Conservation (phyloP, 192 early-diverging fungal species). For the Coemansia sp. region DNA sequence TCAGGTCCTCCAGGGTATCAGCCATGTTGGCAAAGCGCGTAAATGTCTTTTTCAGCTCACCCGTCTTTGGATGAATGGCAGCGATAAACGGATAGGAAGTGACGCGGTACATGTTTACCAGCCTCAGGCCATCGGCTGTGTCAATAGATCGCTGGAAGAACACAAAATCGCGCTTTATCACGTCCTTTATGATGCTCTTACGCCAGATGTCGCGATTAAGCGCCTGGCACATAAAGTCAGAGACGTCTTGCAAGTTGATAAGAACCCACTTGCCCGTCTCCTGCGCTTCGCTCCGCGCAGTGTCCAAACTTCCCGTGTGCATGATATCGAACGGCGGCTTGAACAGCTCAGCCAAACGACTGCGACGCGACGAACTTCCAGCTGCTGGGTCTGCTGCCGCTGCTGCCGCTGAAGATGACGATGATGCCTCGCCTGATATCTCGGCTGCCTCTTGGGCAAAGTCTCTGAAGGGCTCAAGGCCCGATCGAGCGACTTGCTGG, state of each 20-base stretch:
- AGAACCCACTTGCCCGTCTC: constrained; percentile 76
- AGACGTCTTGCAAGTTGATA: constrained; percentile 80
- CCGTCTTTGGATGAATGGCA: constrained; percentile 87
- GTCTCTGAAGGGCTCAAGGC: constrained; percentile 64
- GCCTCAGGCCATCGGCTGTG: constrained; percentile 68
- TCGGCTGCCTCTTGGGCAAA: constrained; percentile 65
- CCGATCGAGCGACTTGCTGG: constrained; percentile 18
- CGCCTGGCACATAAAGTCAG: constrained; percentile 84
- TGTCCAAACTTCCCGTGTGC: constrained; percentile 69
- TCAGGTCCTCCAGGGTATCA: constrained; percentile 74
- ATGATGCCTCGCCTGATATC: constrained; percentile 43
- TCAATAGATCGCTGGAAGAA: constrained; percentile 78
- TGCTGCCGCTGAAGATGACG: constrained; percentile 5
- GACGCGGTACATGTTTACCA: constrained; percentile 73
- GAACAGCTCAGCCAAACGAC: constrained; percentile 76
- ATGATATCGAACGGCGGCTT: constrained; percentile 88
- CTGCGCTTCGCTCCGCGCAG: constrained; percentile 65
- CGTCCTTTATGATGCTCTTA: constrained; percentile 68
- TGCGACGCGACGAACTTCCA: constrained; percentile 42
- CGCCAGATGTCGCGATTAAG: constrained; percentile 97
- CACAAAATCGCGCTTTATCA: constrained; percentile 77
- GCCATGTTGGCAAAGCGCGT: constrained; percentile 55
- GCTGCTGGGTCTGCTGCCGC: neutral
- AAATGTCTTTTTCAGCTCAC: constrained; percentile 79
- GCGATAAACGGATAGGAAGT: constrained; percentile 78